Evolutionary conservation across 345 rosid species (phyloP).

Genomic region (Citrus glauca): DNA sequence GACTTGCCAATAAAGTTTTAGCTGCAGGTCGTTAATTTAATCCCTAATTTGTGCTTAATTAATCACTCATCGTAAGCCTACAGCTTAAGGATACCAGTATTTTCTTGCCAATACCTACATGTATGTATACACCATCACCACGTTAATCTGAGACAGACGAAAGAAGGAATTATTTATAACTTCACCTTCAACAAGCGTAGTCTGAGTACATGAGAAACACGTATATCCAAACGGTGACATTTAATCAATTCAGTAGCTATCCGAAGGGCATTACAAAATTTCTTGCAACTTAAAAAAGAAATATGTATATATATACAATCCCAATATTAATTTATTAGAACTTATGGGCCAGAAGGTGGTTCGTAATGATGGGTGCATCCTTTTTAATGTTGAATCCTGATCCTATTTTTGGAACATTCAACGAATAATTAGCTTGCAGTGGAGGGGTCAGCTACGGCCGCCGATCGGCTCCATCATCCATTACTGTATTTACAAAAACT

Average conservation of each 20-base stretch:
- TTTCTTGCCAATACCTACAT: too few relatives aligned
- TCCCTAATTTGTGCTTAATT: too few relatives aligned
- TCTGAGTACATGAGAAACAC: neutral
- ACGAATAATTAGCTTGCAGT: conserved; percentile 2
- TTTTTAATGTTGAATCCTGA: neutral
- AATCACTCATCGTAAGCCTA: too few relatives aligned
- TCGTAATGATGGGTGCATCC: neutral
- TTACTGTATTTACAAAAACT: neutral
- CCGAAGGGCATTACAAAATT: too few relatives aligned
- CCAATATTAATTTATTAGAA: neutral
- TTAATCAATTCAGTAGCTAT: too few relatives aligned
- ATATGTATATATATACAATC: neutral
- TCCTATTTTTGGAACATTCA: conserved; percentile 3
- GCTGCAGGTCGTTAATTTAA: neutral
- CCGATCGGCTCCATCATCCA: neutral
- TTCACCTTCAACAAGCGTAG: too few relatives aligned
- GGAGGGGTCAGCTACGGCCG: neutral
- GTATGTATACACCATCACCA: too few relatives aligned
- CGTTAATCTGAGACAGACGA: too few relatives aligned
- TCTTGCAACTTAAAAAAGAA: too few relatives aligned
- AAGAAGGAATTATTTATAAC: too few relatives aligned
- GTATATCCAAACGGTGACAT: neutral
- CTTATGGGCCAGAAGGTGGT: neutral
- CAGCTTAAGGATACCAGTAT: too few relatives aligned
- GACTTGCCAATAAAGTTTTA: neutral